These are phyloP conservation scores for Lepidium sativum DNA, from an alignment of 345 rosid genomes.

Conservation along the genomic window DNA sequence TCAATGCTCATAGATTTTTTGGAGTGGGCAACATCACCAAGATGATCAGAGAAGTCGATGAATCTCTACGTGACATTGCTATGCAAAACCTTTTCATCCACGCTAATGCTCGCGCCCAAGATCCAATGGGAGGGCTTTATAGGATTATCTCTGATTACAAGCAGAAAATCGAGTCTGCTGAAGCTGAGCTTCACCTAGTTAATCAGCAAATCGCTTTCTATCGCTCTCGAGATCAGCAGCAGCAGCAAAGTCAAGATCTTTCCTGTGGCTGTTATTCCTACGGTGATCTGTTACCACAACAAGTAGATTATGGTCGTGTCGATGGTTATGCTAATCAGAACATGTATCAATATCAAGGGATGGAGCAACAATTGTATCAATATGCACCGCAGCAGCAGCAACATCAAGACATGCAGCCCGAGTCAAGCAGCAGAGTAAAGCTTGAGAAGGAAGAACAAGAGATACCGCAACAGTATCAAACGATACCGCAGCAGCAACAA, in stretches of 20 bases:
- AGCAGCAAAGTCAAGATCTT: conserved; percentile 1
- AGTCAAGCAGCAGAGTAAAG: no score
- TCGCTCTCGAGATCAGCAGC: not conserved
- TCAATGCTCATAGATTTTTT: conserved; percentile 35
- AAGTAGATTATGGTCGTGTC: not conserved
- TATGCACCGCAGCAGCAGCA: not conserved
- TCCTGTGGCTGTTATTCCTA: not conserved
- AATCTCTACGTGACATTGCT: conserved; percentile 8
- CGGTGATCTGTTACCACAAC: not conserved
- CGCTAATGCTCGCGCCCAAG: conserved; percentile 33
- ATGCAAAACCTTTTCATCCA: conserved; percentile 27
- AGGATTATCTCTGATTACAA: conserved; percentile 1
- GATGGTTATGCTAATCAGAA: conserved; percentile 2
- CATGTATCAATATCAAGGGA: not conserved
- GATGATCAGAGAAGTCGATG: not conserved
- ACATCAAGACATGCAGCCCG: not conserved
- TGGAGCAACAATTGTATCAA: not conserved
- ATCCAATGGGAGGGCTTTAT: conserved; percentile 40
- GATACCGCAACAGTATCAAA: no score
- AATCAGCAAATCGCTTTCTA: conserved; percentile 9
- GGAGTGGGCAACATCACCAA: conserved; percentile 35
- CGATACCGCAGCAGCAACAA: no score
- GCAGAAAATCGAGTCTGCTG: not conserved
- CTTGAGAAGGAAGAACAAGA: not conserved
- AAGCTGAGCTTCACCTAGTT: conserved; percentile 5